Conservation (phyloP, 169 alveolate genomes). For the Cryptosporidium ubiquitum region DNA sequence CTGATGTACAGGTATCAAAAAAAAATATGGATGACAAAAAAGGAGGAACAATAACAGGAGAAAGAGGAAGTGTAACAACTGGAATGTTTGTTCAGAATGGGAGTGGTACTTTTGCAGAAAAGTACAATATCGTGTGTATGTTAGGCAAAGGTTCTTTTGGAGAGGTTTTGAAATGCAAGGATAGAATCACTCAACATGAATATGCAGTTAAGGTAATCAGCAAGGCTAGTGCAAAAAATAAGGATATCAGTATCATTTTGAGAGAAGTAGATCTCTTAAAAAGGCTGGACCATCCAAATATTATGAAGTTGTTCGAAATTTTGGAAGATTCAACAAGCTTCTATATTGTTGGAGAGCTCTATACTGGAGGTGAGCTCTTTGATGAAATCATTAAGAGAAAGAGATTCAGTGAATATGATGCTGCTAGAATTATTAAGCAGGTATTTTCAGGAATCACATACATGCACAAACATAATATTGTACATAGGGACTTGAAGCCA, state of each 20-base stretch:
- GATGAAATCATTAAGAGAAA: constrained; percentile 91
- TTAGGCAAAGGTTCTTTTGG: constrained; percentile 94
- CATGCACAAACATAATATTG: constrained; percentile 91
- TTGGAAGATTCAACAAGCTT: constrained; percentile 89
- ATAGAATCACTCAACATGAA: constrained; percentile 87
- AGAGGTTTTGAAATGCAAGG: constrained; percentile 88
- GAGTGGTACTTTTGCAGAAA: constrained; percentile 84
- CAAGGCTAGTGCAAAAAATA: constrained; percentile 87
- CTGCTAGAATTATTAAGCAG: constrained; percentile 92
- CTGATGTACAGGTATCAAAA: background rate
- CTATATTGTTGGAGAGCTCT: constrained; percentile 90
- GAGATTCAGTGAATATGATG: constrained; percentile 91
- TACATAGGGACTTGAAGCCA: constrained; percentile 90
- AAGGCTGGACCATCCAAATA: constrained; percentile 90
- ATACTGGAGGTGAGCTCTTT: constrained; percentile 95
- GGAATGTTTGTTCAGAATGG: constrained; percentile 90
- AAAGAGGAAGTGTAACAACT: constrained; percentile 84
- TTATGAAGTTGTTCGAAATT: constrained; percentile 90
- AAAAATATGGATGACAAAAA: background rate
- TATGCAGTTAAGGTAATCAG: constrained; percentile 91
- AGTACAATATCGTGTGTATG: constrained; percentile 87
- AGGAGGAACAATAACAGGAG: constrained; percentile 24
- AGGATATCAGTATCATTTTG: constrained; percentile 85
- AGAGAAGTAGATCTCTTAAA: constrained; percentile 88
- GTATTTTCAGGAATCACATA: constrained; percentile 92